Conservation (phyloP, 2,329 filamentous ascomycete species). For the Pestalotiopsis sp. region DNA sequence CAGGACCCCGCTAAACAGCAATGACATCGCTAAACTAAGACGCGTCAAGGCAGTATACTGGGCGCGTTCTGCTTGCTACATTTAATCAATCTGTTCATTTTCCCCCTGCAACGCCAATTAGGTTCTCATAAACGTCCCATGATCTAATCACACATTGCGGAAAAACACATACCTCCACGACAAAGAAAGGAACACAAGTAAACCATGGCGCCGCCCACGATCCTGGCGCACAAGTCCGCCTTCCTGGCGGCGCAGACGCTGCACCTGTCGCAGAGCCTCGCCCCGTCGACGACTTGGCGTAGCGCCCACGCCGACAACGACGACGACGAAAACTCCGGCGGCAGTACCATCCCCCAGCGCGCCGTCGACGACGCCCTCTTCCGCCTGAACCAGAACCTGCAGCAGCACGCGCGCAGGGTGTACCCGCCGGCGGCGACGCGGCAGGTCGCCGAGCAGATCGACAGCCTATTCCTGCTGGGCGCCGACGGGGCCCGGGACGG, state of each 20-base stretch:
- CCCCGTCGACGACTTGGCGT: slow-evolving; percentile 57
- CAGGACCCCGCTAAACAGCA: not conserved
- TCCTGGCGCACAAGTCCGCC: slow-evolving; percentile 63
- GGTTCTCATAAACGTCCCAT: not conserved
- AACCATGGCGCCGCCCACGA: slow-evolving; percentile 48
- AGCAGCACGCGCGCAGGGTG: slow-evolving; percentile 65
- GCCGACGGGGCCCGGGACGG: slow-evolving; percentile 32
- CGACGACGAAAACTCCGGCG: not conserved
- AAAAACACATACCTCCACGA: not conserved
- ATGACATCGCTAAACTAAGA: not conserved
- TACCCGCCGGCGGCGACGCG: slow-evolving; percentile 70
- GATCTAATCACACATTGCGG: not conserved
- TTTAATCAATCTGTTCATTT: not conserved
- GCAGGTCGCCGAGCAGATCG: slow-evolving; percentile 74
- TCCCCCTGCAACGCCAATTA: not conserved
- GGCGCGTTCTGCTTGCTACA: not conserved
- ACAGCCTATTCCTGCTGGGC: slow-evolving; percentile 60
- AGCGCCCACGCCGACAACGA: slow-evolving; percentile 44
- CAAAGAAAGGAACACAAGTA: not conserved
- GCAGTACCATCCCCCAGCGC: slow-evolving; percentile 35
- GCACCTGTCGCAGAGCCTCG: slow-evolving; percentile 60
- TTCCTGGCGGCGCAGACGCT: slow-evolving; percentile 67
- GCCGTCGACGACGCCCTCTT: slow-evolving; percentile 58
- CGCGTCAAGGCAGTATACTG: not conserved
- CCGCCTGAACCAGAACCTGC: slow-evolving; percentile 62